Conservation (phyloP, 495 filamentous ascomycete genomes). For the Tuber umbilicatum region DNA sequence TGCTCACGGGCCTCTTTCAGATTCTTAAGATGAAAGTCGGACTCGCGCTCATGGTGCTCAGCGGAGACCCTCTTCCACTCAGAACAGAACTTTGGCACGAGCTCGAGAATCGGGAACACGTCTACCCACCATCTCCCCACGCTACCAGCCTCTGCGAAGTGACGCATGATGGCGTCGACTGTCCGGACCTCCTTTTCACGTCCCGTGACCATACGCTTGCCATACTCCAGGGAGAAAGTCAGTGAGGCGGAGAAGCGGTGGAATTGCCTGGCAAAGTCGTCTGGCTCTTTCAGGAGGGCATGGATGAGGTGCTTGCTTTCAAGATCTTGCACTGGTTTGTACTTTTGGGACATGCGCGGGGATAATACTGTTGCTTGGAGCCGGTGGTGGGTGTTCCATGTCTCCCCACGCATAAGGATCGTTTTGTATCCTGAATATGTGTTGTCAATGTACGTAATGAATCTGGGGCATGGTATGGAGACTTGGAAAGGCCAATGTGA, state of each 20-base stretch:
- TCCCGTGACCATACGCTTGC: constrained; percentile 41
- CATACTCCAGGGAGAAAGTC: constrained; percentile 43
- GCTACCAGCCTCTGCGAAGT: not conserved
- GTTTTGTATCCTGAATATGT: constrained; percentile 40
- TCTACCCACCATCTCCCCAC: not conserved
- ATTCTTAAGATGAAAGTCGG: not conserved
- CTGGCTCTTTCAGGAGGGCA: constrained; percentile 37
- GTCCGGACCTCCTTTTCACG: constrained; percentile 33
- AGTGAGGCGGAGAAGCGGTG: constrained; percentile 43
- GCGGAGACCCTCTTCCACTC: not conserved
- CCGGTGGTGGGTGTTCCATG: not conserved
- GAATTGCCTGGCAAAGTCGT: constrained; percentile 42
- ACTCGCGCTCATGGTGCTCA: not conserved
- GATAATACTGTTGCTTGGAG: not conserved
- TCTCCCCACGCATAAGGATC: constrained; percentile 33
- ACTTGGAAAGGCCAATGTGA: not conserved
- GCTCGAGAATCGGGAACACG: not conserved
- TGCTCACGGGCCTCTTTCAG: not conserved
- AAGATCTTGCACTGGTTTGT: constrained; percentile 36
- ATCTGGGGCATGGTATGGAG: not conserved
- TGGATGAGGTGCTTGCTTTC: constrained; percentile 48
- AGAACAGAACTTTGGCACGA: not conserved
- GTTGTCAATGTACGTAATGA: constrained; percentile 27
- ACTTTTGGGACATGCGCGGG: constrained; percentile 26
- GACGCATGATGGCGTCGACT: not conserved